A percentile compares a stretch with the other conserved stretches of the same genome.
phyloP scores from a whole-genome alignment of 164 flowering plant genomes.

The Berberis vulgaris region DNA sequence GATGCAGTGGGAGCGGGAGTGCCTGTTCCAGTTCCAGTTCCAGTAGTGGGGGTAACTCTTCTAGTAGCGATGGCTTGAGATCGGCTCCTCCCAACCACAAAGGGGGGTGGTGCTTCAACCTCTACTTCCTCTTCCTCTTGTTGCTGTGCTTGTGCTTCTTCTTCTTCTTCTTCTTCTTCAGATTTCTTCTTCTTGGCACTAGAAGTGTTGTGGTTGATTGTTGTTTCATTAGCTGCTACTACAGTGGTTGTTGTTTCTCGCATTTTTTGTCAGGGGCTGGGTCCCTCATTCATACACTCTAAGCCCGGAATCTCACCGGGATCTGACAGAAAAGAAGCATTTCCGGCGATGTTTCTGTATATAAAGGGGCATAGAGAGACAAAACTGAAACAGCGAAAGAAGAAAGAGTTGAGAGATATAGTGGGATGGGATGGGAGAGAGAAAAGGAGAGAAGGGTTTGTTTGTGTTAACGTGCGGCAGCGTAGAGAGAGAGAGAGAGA shows the following conservation, averaged over 20 bases:
- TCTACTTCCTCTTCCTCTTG: neutral
- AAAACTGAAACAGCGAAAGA: too few species aligned
- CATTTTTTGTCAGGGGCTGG: slow-evolving; percentile 20
- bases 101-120: slow-evolving; percentile 11
- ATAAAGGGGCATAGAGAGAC: neutral
- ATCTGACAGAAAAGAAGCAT: slow-evolving; percentile 15
- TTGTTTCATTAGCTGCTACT: slow-evolving; percentile 10
- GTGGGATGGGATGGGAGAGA: neutral
- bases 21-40: neutral
- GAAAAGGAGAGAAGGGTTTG: neutral
- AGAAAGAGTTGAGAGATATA: neutral
- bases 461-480: too few species aligned
- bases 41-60: slow-evolving; percentile 41
- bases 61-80: slow-evolving; percentile 36
- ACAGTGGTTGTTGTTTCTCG: slow-evolving; percentile 19
- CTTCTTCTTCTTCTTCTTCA: slow-evolving; percentile 18
- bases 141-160: neutral
- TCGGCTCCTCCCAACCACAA: slow-evolving; percentile 29
- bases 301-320: slow-evolving; percentile 11
- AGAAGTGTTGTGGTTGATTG: neutral
- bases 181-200: neutral
- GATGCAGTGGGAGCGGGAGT: neutral
- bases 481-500: slow-evolving; percentile 4
- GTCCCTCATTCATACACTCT: neutral
- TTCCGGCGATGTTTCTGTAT: slow-evolving; percentile 16